Conservation (phyloP, 371 early-diverging fungal species). For the Mucor indicus region DNA sequence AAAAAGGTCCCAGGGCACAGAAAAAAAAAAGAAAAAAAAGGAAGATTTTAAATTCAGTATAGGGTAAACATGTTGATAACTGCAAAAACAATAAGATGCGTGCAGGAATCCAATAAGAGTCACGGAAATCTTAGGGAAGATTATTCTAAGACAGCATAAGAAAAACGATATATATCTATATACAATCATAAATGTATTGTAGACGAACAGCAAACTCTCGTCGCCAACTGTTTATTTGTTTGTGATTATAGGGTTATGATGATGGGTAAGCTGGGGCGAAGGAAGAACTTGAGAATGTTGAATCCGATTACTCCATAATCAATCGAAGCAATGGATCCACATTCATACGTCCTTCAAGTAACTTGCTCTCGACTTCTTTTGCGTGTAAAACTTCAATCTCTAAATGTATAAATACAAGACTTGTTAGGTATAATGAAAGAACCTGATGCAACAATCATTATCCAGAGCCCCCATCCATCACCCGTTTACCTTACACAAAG, state of each 20-base stretch:
- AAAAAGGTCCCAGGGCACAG: constrained; percentile 10
- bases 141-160: no score
- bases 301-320: not conserved
- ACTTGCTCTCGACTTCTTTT: constrained; percentile 5
- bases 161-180: no score
- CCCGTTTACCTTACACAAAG: constrained; percentile 15
- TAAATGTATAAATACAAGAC: constrained; percentile 13
- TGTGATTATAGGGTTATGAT: no score
- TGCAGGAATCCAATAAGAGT: no score
- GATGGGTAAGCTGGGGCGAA: not conserved
- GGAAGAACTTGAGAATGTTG: no score
- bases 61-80: not conserved
- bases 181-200: no score
- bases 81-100: no score
- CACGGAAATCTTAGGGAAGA: no score
- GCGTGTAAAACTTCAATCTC: constrained; percentile 12
- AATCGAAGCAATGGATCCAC: constrained; percentile 1
- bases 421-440: constrained; percentile 13
- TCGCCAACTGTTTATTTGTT: no score
- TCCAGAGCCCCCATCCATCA: constrained; percentile 6
- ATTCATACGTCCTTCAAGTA: constrained; percentile 8
- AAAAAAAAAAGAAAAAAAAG: no score
- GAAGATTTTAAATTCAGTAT: not conserved
- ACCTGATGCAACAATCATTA: constrained; percentile 13
- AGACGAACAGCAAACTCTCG: no score